phyloP scores from a whole-genome alignment of 2,329 filamentous ascomycete genomes.

The Penicillium sp. region DNA sequence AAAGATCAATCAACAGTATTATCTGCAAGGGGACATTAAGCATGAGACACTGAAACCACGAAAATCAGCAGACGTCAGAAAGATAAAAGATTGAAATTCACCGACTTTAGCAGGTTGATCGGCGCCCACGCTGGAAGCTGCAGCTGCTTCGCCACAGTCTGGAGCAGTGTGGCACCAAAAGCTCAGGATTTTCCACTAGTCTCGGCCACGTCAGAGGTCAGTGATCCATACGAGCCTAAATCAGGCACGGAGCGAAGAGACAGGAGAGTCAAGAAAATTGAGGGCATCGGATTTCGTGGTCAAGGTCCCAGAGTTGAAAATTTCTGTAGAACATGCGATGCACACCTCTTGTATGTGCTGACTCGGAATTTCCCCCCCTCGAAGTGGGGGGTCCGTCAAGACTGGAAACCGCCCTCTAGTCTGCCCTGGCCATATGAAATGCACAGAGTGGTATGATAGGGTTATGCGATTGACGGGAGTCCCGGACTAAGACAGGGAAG shows the following conservation, averaged over 20 bases:
- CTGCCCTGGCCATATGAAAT: constrained; percentile 22
- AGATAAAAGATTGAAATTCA: constrained; percentile 25
- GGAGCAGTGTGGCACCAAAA: constrained; percentile 28
- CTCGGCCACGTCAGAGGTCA: constrained; percentile 38
- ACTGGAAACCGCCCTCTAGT: constrained; percentile 7
- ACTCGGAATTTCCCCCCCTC: constrained; percentile 18
- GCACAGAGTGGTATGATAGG: constrained; percentile 25
- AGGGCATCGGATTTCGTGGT: not conserved
- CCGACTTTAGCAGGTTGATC: constrained; percentile 23
- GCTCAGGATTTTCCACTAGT: constrained; percentile 21
- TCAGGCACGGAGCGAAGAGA: constrained; percentile 5
- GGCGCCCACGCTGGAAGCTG: constrained; percentile 24
- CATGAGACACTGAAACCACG: constrained; percentile 5
- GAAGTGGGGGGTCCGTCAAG: constrained; percentile 20
- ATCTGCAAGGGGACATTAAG: constrained; percentile 9
- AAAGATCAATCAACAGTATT: constrained; percentile 13
- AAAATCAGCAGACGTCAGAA: constrained; percentile 18
- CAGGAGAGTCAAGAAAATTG: not conserved
- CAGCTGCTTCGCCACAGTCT: constrained; percentile 44
- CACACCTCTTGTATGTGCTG: constrained; percentile 19
- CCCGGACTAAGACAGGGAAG: constrained; percentile 20
- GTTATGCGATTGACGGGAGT: constrained; percentile 29
- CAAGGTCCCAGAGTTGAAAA: not conserved
- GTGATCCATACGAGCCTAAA: constrained; percentile 14
- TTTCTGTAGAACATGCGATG: constrained; percentile 3